These are phyloP conservation scores for Phytopythium boreale DNA, from an alignment of 352 stramenopile genomes.

Conservation along the genomic window DNA sequence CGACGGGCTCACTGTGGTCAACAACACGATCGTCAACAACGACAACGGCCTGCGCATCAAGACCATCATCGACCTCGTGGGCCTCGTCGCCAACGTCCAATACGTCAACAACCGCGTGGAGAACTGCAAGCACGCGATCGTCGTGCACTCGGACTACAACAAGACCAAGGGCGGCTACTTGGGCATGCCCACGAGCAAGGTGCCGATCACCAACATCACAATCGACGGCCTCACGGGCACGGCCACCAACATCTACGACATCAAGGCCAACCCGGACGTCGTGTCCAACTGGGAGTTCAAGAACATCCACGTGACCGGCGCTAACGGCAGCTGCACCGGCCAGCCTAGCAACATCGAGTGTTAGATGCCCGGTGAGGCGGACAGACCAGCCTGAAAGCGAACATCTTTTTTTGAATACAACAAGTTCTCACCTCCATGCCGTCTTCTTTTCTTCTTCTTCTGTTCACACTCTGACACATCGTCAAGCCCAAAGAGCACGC, in stretches of 20 bases:
- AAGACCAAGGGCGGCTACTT: conserved; percentile 29
- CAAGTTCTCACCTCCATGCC: no score
- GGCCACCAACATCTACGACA: conserved; percentile 33
- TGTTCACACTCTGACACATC: no score
- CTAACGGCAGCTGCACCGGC: conserved; percentile 9
- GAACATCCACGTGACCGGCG: conserved; percentile 10
- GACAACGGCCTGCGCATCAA: conserved; percentile 36
- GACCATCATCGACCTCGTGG: conserved; percentile 24
- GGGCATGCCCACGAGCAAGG: conserved; percentile 16
- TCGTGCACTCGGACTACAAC: conserved; percentile 29
- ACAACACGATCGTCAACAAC: conserved; percentile 32
- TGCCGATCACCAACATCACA: conserved; percentile 23
- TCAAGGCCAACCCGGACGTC: conserved; percentile 18
- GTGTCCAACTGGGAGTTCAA: conserved; percentile 15
- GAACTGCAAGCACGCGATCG: conserved; percentile 25
- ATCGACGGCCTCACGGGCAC: conserved; percentile 22
- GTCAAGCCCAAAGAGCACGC: no score
- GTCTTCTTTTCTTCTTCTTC: no score
- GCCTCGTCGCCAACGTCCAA: conserved; percentile 13
- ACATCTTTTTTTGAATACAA: no score
- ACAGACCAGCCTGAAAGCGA: no score
- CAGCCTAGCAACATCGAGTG: conserved; percentile 10
- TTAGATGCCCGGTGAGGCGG: not conserved
- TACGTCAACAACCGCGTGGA: conserved; percentile 16
- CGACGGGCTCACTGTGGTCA: conserved; percentile 14